Evolutionary conservation across 129 eudicot genomes (phyloP).

Genomic region (Flaveria linearis): DNA sequence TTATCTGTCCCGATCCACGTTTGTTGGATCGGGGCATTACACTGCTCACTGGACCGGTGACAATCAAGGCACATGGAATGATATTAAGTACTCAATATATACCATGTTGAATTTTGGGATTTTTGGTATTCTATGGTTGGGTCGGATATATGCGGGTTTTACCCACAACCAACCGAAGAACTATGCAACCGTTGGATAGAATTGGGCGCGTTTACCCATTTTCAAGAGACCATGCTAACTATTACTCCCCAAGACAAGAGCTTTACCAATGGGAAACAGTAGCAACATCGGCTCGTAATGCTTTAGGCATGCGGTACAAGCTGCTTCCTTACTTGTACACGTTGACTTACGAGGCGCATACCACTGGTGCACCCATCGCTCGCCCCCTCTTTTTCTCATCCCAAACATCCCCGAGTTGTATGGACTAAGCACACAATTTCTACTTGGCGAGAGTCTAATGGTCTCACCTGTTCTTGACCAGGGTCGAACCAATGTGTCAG

Average conservation of each 20-base stretch:
- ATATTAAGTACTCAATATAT: constrained; percentile 75
- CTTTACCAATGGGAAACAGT: constrained; percentile 93
- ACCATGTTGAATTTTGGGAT: constrained; percentile 90
- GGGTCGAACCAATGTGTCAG: constrained; percentile 63
- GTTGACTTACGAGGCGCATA: constrained; percentile 73
- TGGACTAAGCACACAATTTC: constrained; percentile 83
- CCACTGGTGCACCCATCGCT: constrained; percentile 86
- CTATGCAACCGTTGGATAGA: constrained; percentile 98
- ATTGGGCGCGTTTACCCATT: constrained; percentile 93
- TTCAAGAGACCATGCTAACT: constrained; percentile 91
- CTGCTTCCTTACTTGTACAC: constrained; percentile 85
- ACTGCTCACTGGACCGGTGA: constrained; percentile 99
- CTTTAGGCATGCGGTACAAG: constrained; percentile 92
- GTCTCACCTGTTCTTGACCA: constrained; percentile 87
- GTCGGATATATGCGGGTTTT: constrained; percentile 94
- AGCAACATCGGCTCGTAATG: constrained; percentile 78
- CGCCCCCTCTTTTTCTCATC: constrained; percentile 86
- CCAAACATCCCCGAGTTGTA: constrained; percentile 55
- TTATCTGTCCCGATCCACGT: constrained; percentile 85
- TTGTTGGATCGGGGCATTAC: constrained; percentile 90
- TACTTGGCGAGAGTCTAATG: constrained; percentile 78
- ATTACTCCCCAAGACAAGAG: constrained; percentile 87
- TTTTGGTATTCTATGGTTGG: constrained; percentile 99
- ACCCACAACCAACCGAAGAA: constrained; percentile 86
- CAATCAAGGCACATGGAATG: constrained; percentile 87